phyloP scores from a whole-genome alignment of 2,329 filamentous ascomycete species.

The Apiospora phragmitis region DNA sequence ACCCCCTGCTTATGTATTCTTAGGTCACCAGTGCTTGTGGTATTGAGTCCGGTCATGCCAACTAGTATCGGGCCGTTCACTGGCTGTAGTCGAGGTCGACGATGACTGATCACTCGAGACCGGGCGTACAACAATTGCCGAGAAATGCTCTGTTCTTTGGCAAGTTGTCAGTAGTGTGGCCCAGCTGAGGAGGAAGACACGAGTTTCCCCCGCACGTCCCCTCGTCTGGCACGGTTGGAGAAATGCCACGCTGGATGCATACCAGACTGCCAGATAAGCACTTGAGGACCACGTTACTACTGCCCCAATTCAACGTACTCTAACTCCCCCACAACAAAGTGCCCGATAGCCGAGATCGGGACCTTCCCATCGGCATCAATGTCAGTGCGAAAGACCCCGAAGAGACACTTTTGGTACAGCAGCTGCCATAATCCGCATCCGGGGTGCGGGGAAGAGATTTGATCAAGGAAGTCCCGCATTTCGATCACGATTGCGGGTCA shows the following conservation, averaged over 20 bases:
- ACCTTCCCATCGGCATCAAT: background rate
- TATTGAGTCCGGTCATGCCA: background rate
- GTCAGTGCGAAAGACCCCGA: background rate
- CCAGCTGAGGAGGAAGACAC: background rate
- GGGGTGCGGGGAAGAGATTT: background rate
- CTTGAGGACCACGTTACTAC: background rate
- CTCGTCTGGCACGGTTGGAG: background rate
- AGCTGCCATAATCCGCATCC: background rate
- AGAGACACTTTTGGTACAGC: background rate
- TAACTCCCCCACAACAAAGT: background rate
- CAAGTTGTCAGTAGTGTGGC: background rate
- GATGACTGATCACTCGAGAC: rapidly evolving
- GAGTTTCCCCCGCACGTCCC: background rate
- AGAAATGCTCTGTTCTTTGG: background rate
- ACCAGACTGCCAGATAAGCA: background rate
- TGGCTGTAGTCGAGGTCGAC: background rate
- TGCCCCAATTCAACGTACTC: background rate
- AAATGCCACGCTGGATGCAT: background rate
- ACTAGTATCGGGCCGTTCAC: too few relatives aligned
- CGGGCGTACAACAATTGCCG: background rate
- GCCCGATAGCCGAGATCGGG: background rate
- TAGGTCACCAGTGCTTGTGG: background rate
- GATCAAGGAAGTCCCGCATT: background rate
- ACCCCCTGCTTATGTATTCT: background rate
- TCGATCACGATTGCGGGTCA: background rate